Conservation (phyloP, 257 asterid genomes). For the Solanum sitiens region DNA sequence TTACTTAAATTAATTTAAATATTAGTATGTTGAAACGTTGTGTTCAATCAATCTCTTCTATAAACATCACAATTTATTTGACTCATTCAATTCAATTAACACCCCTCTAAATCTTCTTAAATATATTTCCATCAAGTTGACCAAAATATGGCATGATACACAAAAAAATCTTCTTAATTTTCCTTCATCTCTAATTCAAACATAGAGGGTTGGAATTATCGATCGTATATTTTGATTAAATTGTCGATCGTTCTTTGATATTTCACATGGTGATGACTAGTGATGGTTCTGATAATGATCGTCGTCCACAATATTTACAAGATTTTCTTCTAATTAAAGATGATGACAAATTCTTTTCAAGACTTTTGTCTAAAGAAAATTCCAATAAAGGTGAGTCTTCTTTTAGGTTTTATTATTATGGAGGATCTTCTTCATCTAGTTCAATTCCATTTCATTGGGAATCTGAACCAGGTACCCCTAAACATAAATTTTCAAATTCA, state of each 20-base stretch:
- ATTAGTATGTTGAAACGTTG: neutral
- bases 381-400: conserved; percentile 34
- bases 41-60: neutral
- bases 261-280: neutral
- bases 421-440: conserved; percentile 35
- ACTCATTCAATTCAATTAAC: neutral
- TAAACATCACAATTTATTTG: neutral
- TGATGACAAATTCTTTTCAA: conserved; percentile 26
- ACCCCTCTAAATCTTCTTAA: neutral
- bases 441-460: conserved; percentile 74
- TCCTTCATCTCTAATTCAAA: neutral
- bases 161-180: neutral
- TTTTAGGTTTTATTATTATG: conserved; percentile 45
- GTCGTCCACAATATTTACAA: conserved; percentile 6
- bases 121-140: neutral
- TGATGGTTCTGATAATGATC: neutral
- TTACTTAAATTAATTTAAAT: neutral
- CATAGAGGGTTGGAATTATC: neutral
- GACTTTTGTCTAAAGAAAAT: conserved; percentile 31
- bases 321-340: conserved; percentile 15
- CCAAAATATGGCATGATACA: neutral
- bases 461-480: conserved; percentile 77
- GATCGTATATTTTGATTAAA: neutral
- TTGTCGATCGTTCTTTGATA: neutral
- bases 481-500: conserved; percentile 26